A percentile compares a stretch with the other conserved stretches of the same genome.
These are phyloP conservation scores for Pleurozium schreberi DNA, from an alignment of 225 moss, liverwort and hornwort species.

Conservation along the genomic window DNA sequence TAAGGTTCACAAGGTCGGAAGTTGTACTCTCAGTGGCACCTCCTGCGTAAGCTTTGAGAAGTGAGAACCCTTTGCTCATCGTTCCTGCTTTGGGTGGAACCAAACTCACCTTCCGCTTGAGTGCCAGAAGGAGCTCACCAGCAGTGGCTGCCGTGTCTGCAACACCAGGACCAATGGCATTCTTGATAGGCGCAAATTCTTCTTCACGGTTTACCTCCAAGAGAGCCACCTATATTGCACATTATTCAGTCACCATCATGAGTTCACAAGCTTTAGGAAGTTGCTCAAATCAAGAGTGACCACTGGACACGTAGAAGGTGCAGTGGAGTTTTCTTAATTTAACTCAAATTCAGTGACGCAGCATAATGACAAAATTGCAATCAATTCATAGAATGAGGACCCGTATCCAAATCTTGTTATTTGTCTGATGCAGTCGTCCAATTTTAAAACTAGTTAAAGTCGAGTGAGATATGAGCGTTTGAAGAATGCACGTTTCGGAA, in stretches of 20 bases:
- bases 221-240: slow-evolving; percentile 48
- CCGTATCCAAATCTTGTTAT: background rate
- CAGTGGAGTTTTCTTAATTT: background rate
- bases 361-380: background rate
- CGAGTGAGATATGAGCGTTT: background rate
- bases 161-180: slow-evolving; percentile 49
- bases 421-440: background rate
- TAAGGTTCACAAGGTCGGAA: slow-evolving; percentile 15
- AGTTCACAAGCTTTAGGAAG: background rate
- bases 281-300: background rate
- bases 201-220: slow-evolving; percentile 78
- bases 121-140: slow-evolving; percentile 41
- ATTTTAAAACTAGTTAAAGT: background rate
- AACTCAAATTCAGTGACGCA: background rate
- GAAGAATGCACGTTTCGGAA: background rate
- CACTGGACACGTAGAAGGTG: background rate
- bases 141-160: slow-evolving; percentile 67
- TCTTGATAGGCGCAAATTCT: slow-evolving; percentile 94
- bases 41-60: slow-evolving; percentile 41
- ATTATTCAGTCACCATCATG: background rate
- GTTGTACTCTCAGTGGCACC: slow-evolving; percentile 9
- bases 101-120: slow-evolving; percentile 22
- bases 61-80: slow-evolving; percentile 3
- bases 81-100: background rate
- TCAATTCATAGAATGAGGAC: background rate